phyloP scores from a whole-genome alignment of 1,284 basidiomycete genomes.

The Ganoderma meredithae region DNA sequence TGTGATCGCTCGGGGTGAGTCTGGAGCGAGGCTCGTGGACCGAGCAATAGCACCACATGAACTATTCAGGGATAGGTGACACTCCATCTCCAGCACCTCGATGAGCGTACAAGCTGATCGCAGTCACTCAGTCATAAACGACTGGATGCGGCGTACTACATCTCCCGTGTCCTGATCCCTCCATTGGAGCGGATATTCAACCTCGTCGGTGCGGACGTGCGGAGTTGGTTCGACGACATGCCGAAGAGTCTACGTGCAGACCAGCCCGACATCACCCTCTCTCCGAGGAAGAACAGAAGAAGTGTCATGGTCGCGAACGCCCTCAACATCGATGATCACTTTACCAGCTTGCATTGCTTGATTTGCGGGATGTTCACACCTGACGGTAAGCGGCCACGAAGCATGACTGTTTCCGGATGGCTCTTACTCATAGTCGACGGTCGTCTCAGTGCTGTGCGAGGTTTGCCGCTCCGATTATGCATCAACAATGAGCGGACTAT shows the following conservation, averaged over 20 bases:
- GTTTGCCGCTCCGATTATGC: constrained; percentile 63
- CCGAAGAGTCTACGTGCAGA: constrained; percentile 61
- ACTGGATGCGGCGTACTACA: constrained; percentile 92
- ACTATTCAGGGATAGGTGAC: constrained; percentile 75
- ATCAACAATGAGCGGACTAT: constrained; percentile 66
- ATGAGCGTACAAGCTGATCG: constrained; percentile 13
- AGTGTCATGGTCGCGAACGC: constrained; percentile 45
- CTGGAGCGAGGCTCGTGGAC: constrained; percentile 79
- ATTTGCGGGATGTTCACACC: constrained; percentile 66
- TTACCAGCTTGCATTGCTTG: constrained; percentile 75
- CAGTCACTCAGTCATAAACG: constrained; percentile 57
- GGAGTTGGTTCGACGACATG: constrained; percentile 91
- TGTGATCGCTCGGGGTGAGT: constrained; percentile 78
- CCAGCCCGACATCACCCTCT: constrained; percentile 43
- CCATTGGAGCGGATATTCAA: constrained; percentile 93
- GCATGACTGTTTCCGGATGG: not conserved
- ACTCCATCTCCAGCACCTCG: not conserved
- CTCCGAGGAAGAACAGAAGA: constrained; percentile 56
- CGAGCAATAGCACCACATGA: constrained; percentile 84
- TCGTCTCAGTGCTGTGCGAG: constrained; percentile 67
- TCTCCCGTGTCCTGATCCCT: constrained; percentile 86
- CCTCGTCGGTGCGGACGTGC: constrained; percentile 90
- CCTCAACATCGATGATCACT: constrained; percentile 78
- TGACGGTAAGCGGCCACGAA: constrained; percentile 52
- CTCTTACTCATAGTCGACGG: not conserved